Base-by-base conservation (phyloP, 805 yeast species). In the Pichia exigua region DNA sequence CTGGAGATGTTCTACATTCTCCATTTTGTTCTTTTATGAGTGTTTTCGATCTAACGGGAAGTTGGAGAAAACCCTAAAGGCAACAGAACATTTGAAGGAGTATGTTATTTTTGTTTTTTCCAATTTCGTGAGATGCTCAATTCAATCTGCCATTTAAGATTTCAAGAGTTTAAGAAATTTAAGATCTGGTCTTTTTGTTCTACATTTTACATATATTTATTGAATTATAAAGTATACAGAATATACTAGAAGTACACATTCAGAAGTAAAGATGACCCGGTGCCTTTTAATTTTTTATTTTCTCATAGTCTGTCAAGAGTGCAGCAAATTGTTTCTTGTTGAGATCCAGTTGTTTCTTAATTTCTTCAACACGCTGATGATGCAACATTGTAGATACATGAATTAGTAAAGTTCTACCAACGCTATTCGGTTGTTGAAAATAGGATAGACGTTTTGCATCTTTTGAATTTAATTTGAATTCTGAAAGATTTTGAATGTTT, bases 1-100 rank as follows among this genome's bases (percentile, higher is more conserved):
- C 38, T 54, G 48, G 6, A 51, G 30, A 20, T 54, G 42, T 24
- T 45, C 48, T 46, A 49, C 21, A 24, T n/a, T 35, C 21, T 18
- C 38, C 38, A 22, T 35, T 15, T 15, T 24, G 26, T 12, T 21
- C 10, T 13, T 22, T 27, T 27, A 7, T 27, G 5, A 11, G 10
- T 10, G 12, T 10, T 27, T 27, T 30, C 7, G n/a, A n/a, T n/a
- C n/a, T n/a, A n/a, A n/a, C n/a, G n/a, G n/a, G n/a, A n/a, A n/a
- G n/a, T n/a, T n/a, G n/a, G n/a, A n/a, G n/a, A n/a, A n/a, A n/a
- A n/a, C n/a, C n/a, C n/a, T n/a, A 30, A 30, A 30, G 35, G 17
- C 35, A 30, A 15, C 35, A 30, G 35, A 30, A 27, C 12, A 27
- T 6, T 27, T 27, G 10, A 11, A 27, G 3, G 35, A 30, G 12